Percentiles rank a stretch among this genome's conserved stretches.
phyloP scores from a whole-genome alignment of 2,329 filamentous ascomycete genomes.

The Xylaria sp. region DNA sequence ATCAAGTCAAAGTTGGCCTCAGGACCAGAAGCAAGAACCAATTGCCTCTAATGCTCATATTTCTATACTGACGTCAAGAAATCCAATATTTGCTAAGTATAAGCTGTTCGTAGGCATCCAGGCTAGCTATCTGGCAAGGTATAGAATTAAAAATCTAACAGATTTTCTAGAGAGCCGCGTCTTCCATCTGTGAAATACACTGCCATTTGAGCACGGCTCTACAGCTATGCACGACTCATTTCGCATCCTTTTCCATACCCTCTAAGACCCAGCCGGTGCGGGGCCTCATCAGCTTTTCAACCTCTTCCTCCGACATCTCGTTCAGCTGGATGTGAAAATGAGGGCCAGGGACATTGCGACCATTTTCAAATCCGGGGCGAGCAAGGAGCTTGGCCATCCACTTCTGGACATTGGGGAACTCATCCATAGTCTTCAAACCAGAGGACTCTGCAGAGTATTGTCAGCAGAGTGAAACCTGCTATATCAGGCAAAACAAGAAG shows the following conservation, averaged over 20 bases:
- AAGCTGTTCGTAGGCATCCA: no score
- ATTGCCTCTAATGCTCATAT: no score
- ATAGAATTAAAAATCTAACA: no score
- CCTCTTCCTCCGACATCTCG: slow-evolving; percentile 50
- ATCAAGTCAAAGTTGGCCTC: no score
- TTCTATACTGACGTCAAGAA: no score
- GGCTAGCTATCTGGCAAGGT: no score
- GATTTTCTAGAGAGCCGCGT: no score
- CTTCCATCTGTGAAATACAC: no score
- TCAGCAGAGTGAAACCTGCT: neutral
- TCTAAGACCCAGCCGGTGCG: slow-evolving; percentile 67
- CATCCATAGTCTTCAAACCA: slow-evolving; percentile 51
- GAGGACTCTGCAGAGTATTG: neutral
- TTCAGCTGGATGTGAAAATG: slow-evolving; percentile 13
- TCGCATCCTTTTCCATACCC: slow-evolving; percentile 69
- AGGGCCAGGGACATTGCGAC: slow-evolving; percentile 72
- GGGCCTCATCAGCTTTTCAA: slow-evolving; percentile 60
- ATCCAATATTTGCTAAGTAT: no score
- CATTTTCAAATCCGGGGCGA: slow-evolving; percentile 74
- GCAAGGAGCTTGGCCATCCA: slow-evolving; percentile 77
- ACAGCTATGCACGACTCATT: slow-evolving; percentile 1
- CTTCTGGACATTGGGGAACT: slow-evolving; percentile 75
- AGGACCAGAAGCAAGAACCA: no score
- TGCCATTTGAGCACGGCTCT: neutral
- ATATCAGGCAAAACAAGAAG: neutral